Conservation (phyloP, 139 green algal species). For the Picochlorum sp. region DNA sequence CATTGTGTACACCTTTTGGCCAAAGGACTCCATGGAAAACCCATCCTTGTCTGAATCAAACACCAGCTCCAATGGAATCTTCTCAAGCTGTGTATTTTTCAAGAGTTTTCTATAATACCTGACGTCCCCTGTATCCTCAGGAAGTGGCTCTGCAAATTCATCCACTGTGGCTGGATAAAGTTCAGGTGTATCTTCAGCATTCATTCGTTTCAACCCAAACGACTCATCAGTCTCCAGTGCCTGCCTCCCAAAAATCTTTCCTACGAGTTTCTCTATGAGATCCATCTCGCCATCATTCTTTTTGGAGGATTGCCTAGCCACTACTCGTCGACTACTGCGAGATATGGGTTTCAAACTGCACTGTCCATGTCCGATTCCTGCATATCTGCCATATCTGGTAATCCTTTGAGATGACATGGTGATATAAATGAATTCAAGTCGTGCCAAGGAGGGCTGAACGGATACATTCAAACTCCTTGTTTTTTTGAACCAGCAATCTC, state of each 20-base stretch:
- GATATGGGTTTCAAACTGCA: too few species aligned
- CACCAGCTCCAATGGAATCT: constrained; percentile 33
- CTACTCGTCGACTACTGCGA: background rate
- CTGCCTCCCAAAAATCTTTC: constrained; percentile 48
- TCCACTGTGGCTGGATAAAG: constrained; percentile 44
- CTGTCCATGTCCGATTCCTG: too few species aligned
- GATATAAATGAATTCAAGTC: too few species aligned
- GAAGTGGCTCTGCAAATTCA: constrained; percentile 38
- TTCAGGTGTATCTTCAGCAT: constrained; percentile 28
- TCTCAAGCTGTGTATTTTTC: constrained; percentile 56
- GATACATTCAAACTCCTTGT: too few species aligned
- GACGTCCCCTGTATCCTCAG: constrained; percentile 32
- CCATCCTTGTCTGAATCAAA: constrained; percentile 54
- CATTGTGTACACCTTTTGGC: constrained; percentile 43
- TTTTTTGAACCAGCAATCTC: too few species aligned
- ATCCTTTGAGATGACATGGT: too few species aligned
- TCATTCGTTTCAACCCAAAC: constrained; percentile 55
- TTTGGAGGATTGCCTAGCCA: background rate
- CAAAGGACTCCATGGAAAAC: constrained; percentile 54
- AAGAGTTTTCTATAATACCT: constrained; percentile 50
- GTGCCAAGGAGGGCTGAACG: too few species aligned
- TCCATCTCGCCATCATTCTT: constrained; percentile 22
- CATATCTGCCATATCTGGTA: too few species aligned
- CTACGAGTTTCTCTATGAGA: constrained; percentile 38
- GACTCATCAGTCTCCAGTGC: constrained; percentile 46